Conservation (phyloP, 2,329 filamentous ascomycete genomes). For the Mycocentrospora acerina region DNA sequence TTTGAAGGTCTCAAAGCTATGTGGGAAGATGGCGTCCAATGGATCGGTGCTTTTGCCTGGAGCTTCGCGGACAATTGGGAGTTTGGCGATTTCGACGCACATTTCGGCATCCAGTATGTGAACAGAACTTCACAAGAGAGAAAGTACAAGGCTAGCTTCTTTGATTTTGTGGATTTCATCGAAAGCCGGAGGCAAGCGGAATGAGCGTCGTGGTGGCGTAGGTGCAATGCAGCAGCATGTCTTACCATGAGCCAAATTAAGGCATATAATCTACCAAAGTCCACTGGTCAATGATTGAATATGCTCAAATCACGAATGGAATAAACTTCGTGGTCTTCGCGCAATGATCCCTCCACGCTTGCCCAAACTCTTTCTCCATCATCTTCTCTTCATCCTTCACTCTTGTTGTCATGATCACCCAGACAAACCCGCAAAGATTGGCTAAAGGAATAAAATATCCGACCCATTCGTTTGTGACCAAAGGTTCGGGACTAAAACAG, state of each 20-base stretch:
- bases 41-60: constrained; percentile 59
- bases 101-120: constrained; percentile 60
- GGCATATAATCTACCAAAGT: too few species aligned
- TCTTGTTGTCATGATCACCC: constrained; percentile 9
- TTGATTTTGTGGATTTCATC: constrained; percentile 59
- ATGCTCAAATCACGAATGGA: constrained; percentile 31
- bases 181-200: constrained; percentile 22
- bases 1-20: constrained; percentile 53
- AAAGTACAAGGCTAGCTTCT: constrained; percentile 60
- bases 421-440: constrained; percentile 2
- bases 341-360: constrained; percentile 54
- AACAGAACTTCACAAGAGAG: constrained; percentile 56
- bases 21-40: constrained; percentile 57
- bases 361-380: constrained; percentile 50
- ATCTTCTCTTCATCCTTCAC: constrained; percentile 46
- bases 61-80: constrained; percentile 57
- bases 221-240: too few species aligned
- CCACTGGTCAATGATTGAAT: too few species aligned
- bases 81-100: constrained; percentile 53
- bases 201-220: background rate
- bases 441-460: constrained; percentile 3
- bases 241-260: too few species aligned
- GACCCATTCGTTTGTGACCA: constrained; percentile 48
- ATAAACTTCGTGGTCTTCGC: constrained; percentile 52
- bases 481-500: constrained; percentile 29